Evolutionary conservation across 1,139 yeast genomes (phyloP).

Genomic region (Yarrowia galli): DNA sequence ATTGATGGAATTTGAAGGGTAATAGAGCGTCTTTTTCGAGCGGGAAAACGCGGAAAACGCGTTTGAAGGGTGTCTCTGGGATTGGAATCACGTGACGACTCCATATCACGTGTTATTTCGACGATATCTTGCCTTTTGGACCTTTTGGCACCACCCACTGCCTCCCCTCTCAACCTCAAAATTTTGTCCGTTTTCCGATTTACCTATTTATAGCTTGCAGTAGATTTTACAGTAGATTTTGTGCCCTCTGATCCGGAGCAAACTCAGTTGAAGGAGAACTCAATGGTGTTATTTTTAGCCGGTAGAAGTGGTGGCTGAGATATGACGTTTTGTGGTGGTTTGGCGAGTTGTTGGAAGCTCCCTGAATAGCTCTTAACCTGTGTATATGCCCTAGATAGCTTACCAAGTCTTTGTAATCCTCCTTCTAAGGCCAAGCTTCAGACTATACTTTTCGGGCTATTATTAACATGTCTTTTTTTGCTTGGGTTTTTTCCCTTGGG

Average conservation of each 20-base stretch:
- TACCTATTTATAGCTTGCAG: slow-evolving; percentile 32
- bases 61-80: background rate
- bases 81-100: background rate
- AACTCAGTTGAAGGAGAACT: background rate
- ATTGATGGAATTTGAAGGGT: background rate
- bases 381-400: too few species aligned
- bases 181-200: background rate
- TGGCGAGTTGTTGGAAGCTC: too few species aligned
- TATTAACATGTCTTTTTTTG: too few species aligned
- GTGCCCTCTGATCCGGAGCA: too few species aligned
- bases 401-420: too few species aligned
- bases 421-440: too few species aligned
- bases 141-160: background rate
- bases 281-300: background rate
- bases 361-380: too few species aligned
- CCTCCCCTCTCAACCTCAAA: background rate
- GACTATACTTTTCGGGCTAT: too few species aligned
- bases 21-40: background rate
- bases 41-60: slow-evolving; percentile 11
- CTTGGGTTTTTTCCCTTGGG: too few species aligned
- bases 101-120: slow-evolving; percentile 3
- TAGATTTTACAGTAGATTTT: slow-evolving; percentile 1
- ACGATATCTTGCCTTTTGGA: background rate
- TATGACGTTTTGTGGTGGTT: too few species aligned
- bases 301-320: too few species aligned